These are phyloP conservation scores for Coniferiporia weirii DNA, from an alignment of 1,284 basidiomycete species.

Conservation along the genomic window DNA sequence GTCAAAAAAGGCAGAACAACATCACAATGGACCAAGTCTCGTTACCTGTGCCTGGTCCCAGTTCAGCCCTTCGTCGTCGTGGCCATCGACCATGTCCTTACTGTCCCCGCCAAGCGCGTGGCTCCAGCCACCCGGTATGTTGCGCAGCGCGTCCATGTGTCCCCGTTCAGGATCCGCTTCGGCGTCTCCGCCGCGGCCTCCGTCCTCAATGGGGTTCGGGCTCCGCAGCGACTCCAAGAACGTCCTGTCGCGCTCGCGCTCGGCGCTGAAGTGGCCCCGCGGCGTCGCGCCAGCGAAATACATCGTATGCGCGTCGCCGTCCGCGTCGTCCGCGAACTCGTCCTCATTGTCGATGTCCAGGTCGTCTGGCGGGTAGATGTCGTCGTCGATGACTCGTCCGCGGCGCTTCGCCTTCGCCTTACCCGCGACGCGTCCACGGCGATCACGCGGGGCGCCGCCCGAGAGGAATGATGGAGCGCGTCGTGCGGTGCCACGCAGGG, in stretches of 20 bases:
- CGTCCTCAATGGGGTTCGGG: constrained; percentile 8
- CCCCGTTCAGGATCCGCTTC: background rate
- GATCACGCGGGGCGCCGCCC: constrained; percentile 64
- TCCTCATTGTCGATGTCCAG: no score
- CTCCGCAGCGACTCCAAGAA: constrained; percentile 15
- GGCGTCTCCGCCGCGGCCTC: background rate
- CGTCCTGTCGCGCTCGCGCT: constrained; percentile 9
- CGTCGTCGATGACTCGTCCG: constrained; percentile 12
- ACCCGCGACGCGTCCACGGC: constrained; percentile 60
- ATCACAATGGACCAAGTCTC: background rate
- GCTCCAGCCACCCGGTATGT: background rate
- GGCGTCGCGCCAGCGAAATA: constrained; percentile 12
- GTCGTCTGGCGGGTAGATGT: no score
- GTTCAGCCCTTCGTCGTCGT: constrained; percentile 34
- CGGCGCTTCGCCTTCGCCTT: constrained; percentile 33
- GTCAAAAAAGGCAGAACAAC: constrained; percentile 15
- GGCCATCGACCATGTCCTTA: constrained; percentile 19
- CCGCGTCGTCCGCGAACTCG: no score
- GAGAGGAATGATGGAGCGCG: constrained; percentile 65
- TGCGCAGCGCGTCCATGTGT: background rate
- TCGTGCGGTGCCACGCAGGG: constrained; percentile 32
- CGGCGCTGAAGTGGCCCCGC: constrained; percentile 8
- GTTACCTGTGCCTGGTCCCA: constrained; percentile 63
- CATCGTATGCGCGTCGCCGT: background rate
- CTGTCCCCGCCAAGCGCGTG: background rate